Conservation (phyloP, 805 yeast species). For the Kodamaea sagamina region DNA sequence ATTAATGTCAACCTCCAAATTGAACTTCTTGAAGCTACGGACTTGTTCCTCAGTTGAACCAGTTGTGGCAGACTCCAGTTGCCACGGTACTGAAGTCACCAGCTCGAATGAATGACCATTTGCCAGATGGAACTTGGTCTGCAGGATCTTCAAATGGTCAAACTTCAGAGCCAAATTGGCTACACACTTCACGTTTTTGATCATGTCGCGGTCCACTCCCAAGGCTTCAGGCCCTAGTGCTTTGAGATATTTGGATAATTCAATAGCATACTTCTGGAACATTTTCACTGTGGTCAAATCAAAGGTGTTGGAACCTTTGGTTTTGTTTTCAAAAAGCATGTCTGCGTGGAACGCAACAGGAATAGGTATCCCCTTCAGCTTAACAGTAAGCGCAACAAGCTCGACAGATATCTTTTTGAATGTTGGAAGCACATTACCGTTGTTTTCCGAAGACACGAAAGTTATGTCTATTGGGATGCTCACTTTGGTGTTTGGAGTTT, state of each 20-base stretch:
- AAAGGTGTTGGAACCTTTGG: conserved; percentile 30
- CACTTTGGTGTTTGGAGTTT: conserved; percentile 20
- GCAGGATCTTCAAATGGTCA: conserved; percentile 27
- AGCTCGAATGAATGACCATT: conserved; percentile 2
- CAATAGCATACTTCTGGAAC: conserved; percentile 34
- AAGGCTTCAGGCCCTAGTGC: conserved; percentile 26
- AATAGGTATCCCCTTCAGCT: conserved; percentile 33
- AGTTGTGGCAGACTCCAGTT: conserved; percentile 13
- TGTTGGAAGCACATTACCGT: conserved; percentile 23
- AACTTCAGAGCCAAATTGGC: conserved; percentile 33
- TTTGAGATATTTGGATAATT: conserved; percentile 27
- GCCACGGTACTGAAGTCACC: conserved; percentile 25
- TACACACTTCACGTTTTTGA: conserved; percentile 33
- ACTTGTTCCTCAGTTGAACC: conserved; percentile 19
- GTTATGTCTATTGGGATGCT: conserved; percentile 34
- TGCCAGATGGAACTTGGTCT: conserved; percentile 18
- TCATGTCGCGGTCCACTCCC: conserved; percentile 27
- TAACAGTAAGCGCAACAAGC: conserved; percentile 31
- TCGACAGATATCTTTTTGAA: conserved; percentile 32
- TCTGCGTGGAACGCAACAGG: conserved; percentile 40
- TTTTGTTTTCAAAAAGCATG: conserved; percentile 35
- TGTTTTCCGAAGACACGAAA: conserved; percentile 26
- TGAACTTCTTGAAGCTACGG: conserved; percentile 23
- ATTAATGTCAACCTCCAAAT: conserved; percentile 28
- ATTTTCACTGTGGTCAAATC: conserved; percentile 32